Percentiles rank a stretch among this genome's conserved stretches.
Conservation (phyloP, 148 eudicot species). For the Rheum nobile region DNA sequence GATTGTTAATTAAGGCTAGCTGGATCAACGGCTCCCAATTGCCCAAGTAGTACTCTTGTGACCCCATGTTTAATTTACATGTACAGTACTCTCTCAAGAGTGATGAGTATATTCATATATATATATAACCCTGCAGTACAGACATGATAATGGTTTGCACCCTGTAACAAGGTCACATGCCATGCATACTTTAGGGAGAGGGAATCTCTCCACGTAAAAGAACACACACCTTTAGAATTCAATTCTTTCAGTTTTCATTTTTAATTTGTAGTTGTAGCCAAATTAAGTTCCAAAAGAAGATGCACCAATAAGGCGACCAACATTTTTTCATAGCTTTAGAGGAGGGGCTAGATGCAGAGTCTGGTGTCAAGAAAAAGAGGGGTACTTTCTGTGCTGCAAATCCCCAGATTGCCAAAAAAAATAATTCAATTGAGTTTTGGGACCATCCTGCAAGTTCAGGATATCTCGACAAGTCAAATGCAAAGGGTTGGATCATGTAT, state of each 20-base stretch:
- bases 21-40: background rate
- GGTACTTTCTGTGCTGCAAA: conserved; percentile 1
- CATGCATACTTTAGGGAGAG: background rate
- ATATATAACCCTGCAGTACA: conserved; percentile 1
- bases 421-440: background rate
- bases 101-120: background rate
- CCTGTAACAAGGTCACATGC: conserved; percentile 12
- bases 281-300: conserved; percentile 2
- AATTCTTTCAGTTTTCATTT: background rate
- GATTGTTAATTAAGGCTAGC: background rate
- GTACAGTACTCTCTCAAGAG: background rate
- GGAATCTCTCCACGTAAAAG: background rate
- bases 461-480: conserved; percentile 3
- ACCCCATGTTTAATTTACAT: background rate
- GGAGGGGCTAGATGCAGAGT: background rate
- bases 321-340: background rate
- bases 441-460: background rate
- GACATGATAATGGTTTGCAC: conserved; percentile 16
- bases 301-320: conserved; percentile 5
- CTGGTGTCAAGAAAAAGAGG: background rate
- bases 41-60: background rate
- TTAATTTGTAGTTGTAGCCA: too few relatives aligned
- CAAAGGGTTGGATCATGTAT: background rate
- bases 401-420: background rate
- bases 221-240: conserved; percentile 2